Conservation (phyloP, 305 asterid genomes). For the Rubia tinctorum region DNA sequence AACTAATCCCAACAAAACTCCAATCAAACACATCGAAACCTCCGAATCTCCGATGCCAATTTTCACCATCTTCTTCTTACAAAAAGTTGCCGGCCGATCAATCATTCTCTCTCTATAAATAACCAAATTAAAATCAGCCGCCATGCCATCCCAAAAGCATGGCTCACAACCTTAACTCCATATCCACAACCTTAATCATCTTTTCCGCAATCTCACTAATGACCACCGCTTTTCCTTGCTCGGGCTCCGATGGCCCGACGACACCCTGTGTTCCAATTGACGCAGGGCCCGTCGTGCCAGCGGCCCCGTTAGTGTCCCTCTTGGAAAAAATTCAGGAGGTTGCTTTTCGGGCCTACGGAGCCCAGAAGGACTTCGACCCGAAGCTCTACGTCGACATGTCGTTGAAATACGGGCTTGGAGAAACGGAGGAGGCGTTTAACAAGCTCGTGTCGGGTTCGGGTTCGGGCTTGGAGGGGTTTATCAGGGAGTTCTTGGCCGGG, state of each 20-base stretch:
- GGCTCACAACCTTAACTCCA: slow-evolving; percentile 2
- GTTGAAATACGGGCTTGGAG: slow-evolving; percentile 38
- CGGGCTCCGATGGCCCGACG: background rate
- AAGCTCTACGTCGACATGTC: slow-evolving; percentile 74
- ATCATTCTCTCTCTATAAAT: background rate
- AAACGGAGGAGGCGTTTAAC: slow-evolving; percentile 38
- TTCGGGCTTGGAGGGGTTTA: slow-evolving; percentile 33
- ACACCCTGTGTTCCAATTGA: slow-evolving; percentile 22
- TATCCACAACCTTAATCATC: background rate
- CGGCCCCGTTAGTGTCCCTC: slow-evolving; percentile 52
- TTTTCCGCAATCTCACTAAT: background rate
- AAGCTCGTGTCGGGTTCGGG: slow-evolving; percentile 37
- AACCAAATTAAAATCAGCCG: background rate
- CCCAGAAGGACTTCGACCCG: slow-evolving; percentile 52
- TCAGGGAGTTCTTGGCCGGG: slow-evolving; percentile 34
- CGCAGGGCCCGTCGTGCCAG: slow-evolving; percentile 46
- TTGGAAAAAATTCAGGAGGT: slow-evolving; percentile 54
- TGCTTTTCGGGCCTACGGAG: slow-evolving; percentile 51
- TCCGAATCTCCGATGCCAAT: background rate
- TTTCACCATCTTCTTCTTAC: background rate
- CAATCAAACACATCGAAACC: background rate
- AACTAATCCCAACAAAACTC: background rate
- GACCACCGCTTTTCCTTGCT: background rate
- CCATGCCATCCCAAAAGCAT: background rate
- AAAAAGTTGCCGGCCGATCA: background rate